Evolutionary conservation across 2,329 filamentous ascomycete genomes (phyloP).

Genomic region (Blumeriella jaapii): DNA sequence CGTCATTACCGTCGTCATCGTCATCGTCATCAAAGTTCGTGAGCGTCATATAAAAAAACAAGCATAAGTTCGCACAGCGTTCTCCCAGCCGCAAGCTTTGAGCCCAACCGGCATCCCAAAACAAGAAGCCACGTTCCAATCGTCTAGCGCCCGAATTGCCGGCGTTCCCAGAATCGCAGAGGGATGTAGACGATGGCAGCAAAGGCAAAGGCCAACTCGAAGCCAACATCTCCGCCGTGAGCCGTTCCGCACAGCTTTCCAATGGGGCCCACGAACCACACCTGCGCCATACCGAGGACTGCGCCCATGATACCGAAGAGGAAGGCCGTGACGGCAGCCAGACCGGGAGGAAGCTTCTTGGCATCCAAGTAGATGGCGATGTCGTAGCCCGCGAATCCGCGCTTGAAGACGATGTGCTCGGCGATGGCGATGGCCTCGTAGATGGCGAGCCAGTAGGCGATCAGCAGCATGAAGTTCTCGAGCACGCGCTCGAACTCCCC

Average conservation of each 20-base stretch:
- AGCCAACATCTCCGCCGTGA: conserved; percentile 45
- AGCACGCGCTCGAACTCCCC: conserved; percentile 50
- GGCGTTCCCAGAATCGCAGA: conserved; percentile 32
- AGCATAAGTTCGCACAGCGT: too few relatives aligned
- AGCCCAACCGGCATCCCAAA: neutral
- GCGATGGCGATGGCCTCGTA: conserved; percentile 54
- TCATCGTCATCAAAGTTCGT: too few relatives aligned
- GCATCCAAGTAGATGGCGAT: conserved; percentile 46
- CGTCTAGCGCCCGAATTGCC: conserved; percentile 29
- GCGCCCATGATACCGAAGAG: conserved; percentile 53
- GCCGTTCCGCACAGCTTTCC: conserved; percentile 32
- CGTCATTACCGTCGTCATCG: too few relatives aligned
- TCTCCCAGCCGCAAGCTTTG: neutral
- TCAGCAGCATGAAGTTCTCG: conserved; percentile 59
- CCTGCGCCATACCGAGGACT: conserved; percentile 58
- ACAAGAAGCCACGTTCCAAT: neutral
- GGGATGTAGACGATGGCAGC: conserved; percentile 39
- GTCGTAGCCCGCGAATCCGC: conserved; percentile 48
- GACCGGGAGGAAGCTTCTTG: conserved; percentile 46
- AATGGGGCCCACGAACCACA: conserved; percentile 58
- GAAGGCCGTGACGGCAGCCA: conserved; percentile 53
- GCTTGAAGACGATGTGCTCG: conserved; percentile 59
- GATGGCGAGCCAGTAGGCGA: conserved; percentile 65
- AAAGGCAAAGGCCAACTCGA: conserved; percentile 56
- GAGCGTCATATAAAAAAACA: too few relatives aligned